Base-by-base conservation (phyloP, 2,329 filamentous ascomycete species). In the Ophiostoma sp. region DNA sequence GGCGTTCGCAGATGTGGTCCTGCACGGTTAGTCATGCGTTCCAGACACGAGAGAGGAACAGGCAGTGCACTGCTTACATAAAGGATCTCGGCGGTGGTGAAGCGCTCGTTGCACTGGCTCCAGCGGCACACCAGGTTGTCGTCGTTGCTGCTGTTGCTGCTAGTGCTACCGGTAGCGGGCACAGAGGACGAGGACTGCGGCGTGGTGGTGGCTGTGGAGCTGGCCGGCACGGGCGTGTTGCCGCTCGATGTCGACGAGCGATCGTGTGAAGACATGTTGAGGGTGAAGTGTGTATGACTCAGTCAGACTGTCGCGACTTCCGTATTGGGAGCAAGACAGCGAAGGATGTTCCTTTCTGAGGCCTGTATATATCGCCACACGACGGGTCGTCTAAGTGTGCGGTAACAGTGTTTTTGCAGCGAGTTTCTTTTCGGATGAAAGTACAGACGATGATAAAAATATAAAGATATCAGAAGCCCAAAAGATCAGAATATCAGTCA, bases 1-100 rank as follows among this genome's bases (percentile, higher is more conserved):
- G 95, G 76, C 93, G 92, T 78, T 98, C 95, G 80, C 95, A 98
- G 74, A 99, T 93, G 79, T 99, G 95, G 75, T 98, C 94, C 93
- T 98, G 36, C 4, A 14, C 27, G 7, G 63, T 12, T 62, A 68
- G 67, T 52, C 38, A 64, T 4, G 47, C 40, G 9, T 12, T 27
- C 27, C 18, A 14, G 55, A 6, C 9, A 16, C 9, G 12, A 11
- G 18, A 12, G 38, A 62, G 55, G 36, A 16, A 40, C 3, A 38
- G 38, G 18, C 18, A 49, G 12, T 8, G 4, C 6, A 40, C 49
- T 6, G 40, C 67, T 49, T 80, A 87, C 85, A 75, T 88, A 88
- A 73, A 88, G 83, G 69, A 79, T 78, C 76, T 88, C 85, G 14
- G 86, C 82, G 8, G 79, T 81, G 62, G 77, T 78, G 73, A 88